Conservation (phyloP, 768 basidiomycete species). For the Krasilnikovozyma curviuscula region DNA sequence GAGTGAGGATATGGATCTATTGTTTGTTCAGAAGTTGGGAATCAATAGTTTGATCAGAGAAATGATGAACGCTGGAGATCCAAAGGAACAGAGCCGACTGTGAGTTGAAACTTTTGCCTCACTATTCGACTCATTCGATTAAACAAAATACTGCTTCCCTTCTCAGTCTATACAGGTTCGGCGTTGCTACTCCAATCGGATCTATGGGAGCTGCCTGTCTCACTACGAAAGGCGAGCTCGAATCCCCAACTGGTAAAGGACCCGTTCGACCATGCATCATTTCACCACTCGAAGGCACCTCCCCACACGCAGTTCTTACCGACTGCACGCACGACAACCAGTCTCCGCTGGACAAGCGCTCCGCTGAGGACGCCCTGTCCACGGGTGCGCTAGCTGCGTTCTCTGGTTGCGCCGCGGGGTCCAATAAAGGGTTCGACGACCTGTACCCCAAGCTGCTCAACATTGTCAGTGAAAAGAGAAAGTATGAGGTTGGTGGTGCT, state of each 20-base stretch:
- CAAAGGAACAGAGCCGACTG: constrained; percentile 74
- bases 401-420: constrained; percentile 68
- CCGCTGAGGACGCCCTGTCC: constrained; percentile 85
- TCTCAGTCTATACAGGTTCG: constrained; percentile 52
- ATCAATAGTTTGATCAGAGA: constrained; percentile 88
- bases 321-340: constrained; percentile 98
- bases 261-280: constrained; percentile 53
- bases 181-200: constrained; percentile 81
- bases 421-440: constrained; percentile 94
- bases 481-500: constrained; percentile 44
- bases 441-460: constrained; percentile 86
- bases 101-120: constrained; percentile 13
- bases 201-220: constrained; percentile 87
- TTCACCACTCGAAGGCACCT: constrained; percentile 61
- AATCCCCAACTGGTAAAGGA: constrained; percentile 66
- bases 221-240: constrained; percentile 52
- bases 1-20: constrained; percentile 73
- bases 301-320: constrained; percentile 81
- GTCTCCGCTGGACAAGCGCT: constrained; percentile 68
- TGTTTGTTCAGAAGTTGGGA: constrained; percentile 79
- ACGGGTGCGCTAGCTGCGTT: constrained; percentile 86
- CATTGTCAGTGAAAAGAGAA: constrained; percentile 62
- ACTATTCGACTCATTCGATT: background rate
- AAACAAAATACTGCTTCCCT: background rate
- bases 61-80: constrained; percentile 62